A percentile compares a stretch with the other conserved stretches of the same genome.
These are phyloP conservation scores for Telopea speciosissima DNA, from an alignment of 177 flowering plant species.

Conservation along the genomic window DNA sequence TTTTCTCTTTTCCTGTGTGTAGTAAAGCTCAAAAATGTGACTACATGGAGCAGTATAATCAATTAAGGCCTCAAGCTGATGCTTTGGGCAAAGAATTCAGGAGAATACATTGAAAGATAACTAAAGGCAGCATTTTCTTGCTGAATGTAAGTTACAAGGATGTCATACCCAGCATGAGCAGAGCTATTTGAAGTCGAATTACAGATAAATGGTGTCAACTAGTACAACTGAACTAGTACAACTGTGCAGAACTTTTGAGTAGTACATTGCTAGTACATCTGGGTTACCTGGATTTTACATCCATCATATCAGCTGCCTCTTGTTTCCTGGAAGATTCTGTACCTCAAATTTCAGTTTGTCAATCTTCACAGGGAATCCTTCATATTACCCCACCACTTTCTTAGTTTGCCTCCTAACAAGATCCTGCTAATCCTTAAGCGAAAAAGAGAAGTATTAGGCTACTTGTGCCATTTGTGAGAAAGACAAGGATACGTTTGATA, in stretches of 20 bases:
- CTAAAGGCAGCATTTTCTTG: neutral
- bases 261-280: neutral
- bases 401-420: neutral
- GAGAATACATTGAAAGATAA: neutral
- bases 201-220: neutral
- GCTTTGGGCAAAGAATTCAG: neutral
- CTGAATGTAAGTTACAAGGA: neutral
- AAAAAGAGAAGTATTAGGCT: neutral
- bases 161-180: neutral
- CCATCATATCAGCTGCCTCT: neutral
- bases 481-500: neutral
- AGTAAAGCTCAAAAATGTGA: too few species aligned
- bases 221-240: neutral
- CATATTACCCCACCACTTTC: neutral
- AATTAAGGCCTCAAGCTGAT: neutral
- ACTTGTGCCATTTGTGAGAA: neutral
- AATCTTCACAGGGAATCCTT: neutral
- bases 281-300: neutral
- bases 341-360: neutral
- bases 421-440: neutral
- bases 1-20: too few species aligned
- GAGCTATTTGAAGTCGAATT: neutral
- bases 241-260: neutral
- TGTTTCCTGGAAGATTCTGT: neutral
- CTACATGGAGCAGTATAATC: too few species aligned